Percentiles rank a stretch among this genome's conserved stretches.
These are phyloP conservation scores for Aristolochia fimbriata DNA, from an alignment of 164 flowering plant genomes.

Conservation along the genomic window DNA sequence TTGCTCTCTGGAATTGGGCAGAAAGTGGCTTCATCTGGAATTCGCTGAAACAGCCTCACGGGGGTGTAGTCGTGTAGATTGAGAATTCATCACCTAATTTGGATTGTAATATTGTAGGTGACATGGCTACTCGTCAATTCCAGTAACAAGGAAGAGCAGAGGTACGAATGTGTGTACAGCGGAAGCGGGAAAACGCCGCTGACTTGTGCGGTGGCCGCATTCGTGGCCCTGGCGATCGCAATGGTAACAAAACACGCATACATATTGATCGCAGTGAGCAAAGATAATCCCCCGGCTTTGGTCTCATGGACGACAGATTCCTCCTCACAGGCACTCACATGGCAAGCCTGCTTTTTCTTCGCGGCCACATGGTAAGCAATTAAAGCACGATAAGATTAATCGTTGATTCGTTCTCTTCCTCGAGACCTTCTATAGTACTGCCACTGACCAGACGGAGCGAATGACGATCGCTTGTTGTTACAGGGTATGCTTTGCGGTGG, in stretches of 20 bases:
- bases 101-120: constrained; percentile 22
- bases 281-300: constrained; percentile 30
- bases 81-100: not conserved
- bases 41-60: not conserved
- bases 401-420: not conserved
- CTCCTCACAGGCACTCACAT: constrained; percentile 28
- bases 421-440: not conserved
- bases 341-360: constrained; percentile 70
- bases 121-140: constrained; percentile 29
- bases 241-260: constrained; percentile 58
- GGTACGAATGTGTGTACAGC: constrained; percentile 47
- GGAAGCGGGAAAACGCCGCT: constrained; percentile 65
- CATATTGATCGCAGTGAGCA: constrained; percentile 51
- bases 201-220: constrained; percentile 46
- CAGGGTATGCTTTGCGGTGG: constrained; percentile 75
- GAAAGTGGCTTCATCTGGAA: not conserved
- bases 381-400: no score
- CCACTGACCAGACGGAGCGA: no score
- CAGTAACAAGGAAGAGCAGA: constrained; percentile 12
- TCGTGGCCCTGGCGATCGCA: constrained; percentile 47
- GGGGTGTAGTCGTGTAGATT: not conserved
- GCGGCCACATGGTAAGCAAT: no score
- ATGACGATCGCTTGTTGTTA: not conserved
- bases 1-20: no score
- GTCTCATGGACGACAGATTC: constrained; percentile 40